Evolutionary conservation across 345 rosid species (phyloP).

Genomic region (Pseudoturritis turrita): DNA sequence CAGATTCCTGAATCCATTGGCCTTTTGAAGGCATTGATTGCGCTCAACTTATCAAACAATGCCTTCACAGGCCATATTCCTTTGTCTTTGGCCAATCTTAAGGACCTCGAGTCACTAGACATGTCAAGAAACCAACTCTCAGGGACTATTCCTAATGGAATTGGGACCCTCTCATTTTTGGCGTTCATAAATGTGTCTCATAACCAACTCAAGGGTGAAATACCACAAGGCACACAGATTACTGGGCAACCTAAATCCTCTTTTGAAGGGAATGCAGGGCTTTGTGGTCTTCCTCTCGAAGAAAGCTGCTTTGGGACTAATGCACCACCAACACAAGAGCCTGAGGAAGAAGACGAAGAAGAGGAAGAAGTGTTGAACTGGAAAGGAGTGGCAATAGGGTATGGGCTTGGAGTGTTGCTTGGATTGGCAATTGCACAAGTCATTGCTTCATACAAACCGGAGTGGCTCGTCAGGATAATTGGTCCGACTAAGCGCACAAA

Average conservation of each 20-base stretch:
- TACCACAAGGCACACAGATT: no score
- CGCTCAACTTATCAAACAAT: conserved; percentile 1
- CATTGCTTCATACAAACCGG: no score
- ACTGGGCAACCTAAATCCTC: no score
- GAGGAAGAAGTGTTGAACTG: not conserved
- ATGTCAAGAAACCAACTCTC: conserved; percentile 6
- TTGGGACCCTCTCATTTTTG: not conserved
- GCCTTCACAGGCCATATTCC: not conserved
- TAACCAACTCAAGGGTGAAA: not conserved
- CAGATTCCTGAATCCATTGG: conserved; percentile 3
- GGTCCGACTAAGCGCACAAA: no score
- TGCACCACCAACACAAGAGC: no score
- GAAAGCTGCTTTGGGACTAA: no score
- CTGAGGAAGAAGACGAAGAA: no score
- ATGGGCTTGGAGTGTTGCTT: not conserved
- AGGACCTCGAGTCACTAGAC: not conserved
- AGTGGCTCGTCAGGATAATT: not conserved
- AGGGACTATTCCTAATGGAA: not conserved
- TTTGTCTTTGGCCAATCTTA: not conserved
- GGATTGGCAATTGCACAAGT: not conserved
- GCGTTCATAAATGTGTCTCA: not conserved
- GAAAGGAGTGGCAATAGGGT: conserved; percentile 7
- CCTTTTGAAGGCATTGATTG: not conserved
- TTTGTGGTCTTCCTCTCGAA: no score
- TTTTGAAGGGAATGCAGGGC: no score